Evolutionary conservation across 2,329 filamentous ascomycete genomes (phyloP).

Genomic region (Fusarium nanum): DNA sequence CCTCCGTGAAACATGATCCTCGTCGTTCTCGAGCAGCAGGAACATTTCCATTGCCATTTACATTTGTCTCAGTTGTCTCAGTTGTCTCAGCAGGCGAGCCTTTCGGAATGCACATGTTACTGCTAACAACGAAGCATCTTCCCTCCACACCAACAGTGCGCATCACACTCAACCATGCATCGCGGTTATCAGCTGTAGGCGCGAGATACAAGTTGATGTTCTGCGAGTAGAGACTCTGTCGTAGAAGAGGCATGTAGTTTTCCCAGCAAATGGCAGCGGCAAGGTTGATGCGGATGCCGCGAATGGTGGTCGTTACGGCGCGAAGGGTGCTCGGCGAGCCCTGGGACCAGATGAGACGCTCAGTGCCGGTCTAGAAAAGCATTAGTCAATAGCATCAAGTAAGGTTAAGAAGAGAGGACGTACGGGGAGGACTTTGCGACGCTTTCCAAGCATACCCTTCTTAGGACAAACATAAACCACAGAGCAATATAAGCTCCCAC

Average conservation of each 20-base stretch:
- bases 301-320: conserved; percentile 82
- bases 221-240: conserved; percentile 86
- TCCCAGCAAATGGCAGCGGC: conserved; percentile 96
- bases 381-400: background rate
- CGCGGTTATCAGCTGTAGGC: conserved; percentile 86
- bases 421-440: conserved; percentile 91
- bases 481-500: conserved; percentile 85
- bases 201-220: conserved; percentile 93
- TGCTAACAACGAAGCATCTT: conserved; percentile 84
- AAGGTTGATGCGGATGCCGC: conserved; percentile 81
- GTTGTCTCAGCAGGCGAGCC: background rate
- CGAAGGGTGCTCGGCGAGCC: conserved; percentile 82
- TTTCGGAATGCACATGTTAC: conserved; percentile 80
- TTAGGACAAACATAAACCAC: conserved; percentile 84
- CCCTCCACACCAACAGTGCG: conserved; percentile 84
- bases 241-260: conserved; percentile 91
- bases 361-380: conserved; percentile 72
- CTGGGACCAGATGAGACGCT: conserved; percentile 90
- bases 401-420: conserved; percentile 39
- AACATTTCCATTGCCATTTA: no score
- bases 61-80: no score
- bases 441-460: conserved; percentile 81
- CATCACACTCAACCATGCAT: conserved; percentile 87
- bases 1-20: conserved; percentile 58
- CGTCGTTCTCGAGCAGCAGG: conserved; percentile 19